Evolutionary conservation across 1,284 basidiomycete genomes (phyloP).

Genomic region (Phylloboletellus chloephorus): DNA sequence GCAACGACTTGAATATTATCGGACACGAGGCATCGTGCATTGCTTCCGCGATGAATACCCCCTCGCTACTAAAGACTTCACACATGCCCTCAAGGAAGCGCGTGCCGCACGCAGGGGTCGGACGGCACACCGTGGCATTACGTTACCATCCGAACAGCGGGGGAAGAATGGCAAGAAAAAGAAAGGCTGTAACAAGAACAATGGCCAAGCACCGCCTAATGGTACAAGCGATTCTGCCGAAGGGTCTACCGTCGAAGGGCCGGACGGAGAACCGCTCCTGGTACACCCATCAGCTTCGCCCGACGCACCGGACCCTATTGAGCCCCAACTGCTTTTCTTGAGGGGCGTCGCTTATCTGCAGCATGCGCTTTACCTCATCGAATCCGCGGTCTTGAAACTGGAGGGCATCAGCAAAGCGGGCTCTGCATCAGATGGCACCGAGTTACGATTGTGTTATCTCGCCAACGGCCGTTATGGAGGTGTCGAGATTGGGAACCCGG

Average conservation of each 20-base stretch:
- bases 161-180: slow-evolving; percentile 49
- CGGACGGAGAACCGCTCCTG: slow-evolving; percentile 46
- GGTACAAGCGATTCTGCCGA: slow-evolving; percentile 49
- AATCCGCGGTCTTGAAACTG: slow-evolving; percentile 58
- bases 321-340: slow-evolving; percentile 75
- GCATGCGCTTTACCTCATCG: slow-evolving; percentile 67
- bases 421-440: slow-evolving; percentile 54
- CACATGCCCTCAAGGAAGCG: slow-evolving; percentile 68
- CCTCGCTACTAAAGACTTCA: slow-evolving; percentile 70
- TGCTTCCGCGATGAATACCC: slow-evolving; percentile 78
- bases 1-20: slow-evolving; percentile 71
- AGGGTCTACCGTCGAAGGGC: slow-evolving; percentile 41
- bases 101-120: slow-evolving; percentile 61
- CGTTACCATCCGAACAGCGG: slow-evolving; percentile 36
- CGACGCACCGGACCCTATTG: slow-evolving; percentile 74
- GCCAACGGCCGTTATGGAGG: slow-evolving; percentile 69
- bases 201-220: slow-evolving; percentile 58
- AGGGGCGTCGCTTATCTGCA: slow-evolving; percentile 75
- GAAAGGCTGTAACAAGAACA: slow-evolving; percentile 40
- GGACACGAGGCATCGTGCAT: slow-evolving; percentile 78
- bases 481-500: slow-evolving; percentile 68
- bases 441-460: slow-evolving; percentile 67
- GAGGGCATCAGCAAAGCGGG: slow-evolving; percentile 59
- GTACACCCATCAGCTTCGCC: slow-evolving; percentile 65
- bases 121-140: slow-evolving; percentile 43